Conservation (phyloP, 371 early-diverging fungal species). For the Conidiobolus incongruus region DNA sequence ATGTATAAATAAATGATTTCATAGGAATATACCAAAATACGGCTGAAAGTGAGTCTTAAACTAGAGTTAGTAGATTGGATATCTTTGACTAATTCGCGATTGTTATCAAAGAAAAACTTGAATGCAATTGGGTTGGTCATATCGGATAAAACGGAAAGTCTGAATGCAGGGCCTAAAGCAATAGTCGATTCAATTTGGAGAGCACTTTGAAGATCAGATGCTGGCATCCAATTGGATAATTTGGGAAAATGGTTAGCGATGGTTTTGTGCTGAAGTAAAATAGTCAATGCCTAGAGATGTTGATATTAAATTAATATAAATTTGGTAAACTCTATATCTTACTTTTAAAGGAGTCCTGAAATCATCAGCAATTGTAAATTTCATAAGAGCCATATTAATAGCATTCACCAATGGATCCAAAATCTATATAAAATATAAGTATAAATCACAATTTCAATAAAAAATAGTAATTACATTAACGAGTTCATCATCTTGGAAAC, state of each 20-base stretch:
- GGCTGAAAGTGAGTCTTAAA: constrained; percentile 38
- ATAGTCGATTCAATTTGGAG: constrained; percentile 34
- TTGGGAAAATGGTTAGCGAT: constrained; percentile 8
- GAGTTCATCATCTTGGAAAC: constrained; percentile 36
- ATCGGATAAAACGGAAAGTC: constrained; percentile 30
- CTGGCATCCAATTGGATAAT: constrained; percentile 35
- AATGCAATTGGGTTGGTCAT: constrained; percentile 9
- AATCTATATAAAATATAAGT: constrained; percentile 10
- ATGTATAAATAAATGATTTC: not conserved
- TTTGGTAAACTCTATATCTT: constrained; percentile 3
- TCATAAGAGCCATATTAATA: constrained; percentile 15
- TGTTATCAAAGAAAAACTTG: not conserved
- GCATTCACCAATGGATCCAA: constrained; percentile 21
- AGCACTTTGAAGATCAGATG: constrained; percentile 15
- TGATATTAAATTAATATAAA: no score
- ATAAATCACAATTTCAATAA: not conserved
- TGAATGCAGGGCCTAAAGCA: constrained; percentile 51
- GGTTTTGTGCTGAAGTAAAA: no score
- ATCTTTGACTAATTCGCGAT: constrained; percentile 23
- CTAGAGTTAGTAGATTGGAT: constrained; percentile 30
- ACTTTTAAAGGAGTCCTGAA: constrained; percentile 26
- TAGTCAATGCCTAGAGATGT: no score
- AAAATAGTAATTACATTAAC: constrained; percentile 16
- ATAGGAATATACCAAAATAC: constrained; percentile 20
- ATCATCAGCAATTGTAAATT: constrained; percentile 24